Conservation (phyloP, 768 basidiomycete species). For the Cubamyces lactineus region DNA sequence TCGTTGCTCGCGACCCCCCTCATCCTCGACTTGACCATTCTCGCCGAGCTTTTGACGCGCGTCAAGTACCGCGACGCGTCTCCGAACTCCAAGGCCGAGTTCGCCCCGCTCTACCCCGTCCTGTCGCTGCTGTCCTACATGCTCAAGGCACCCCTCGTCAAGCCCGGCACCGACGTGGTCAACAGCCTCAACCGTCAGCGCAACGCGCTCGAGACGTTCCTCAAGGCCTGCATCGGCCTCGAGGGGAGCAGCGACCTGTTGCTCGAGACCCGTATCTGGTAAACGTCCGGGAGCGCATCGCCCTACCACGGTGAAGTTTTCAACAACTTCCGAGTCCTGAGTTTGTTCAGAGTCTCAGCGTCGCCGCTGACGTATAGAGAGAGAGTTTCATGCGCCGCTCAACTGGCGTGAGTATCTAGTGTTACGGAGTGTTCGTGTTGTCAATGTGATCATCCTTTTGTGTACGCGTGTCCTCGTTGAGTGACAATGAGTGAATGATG, state of each 20-base stretch:
- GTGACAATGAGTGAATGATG: too few species aligned
- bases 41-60: slow-evolving; percentile 93
- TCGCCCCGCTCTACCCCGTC: slow-evolving; percentile 86
- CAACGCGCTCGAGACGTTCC: slow-evolving; percentile 89
- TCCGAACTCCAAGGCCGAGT: slow-evolving; percentile 51
- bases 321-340: too few species aligned
- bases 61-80: slow-evolving; percentile 77
- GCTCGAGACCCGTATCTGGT: slow-evolving; percentile 89
- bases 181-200: slow-evolving; percentile 96
- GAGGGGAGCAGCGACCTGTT: slow-evolving; percentile 84
- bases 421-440: too few species aligned
- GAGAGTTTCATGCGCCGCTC: too few species aligned
- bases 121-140: slow-evolving; percentile 94
- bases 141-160: slow-evolving; percentile 96
- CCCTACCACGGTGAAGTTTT: too few species aligned
- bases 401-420: too few species aligned
- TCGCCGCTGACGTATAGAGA: too few species aligned
- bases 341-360: too few species aligned
- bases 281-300: slow-evolving; percentile 31
- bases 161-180: slow-evolving; percentile 91
- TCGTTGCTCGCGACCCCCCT: slow-evolving; percentile 95
- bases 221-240: slow-evolving; percentile 92
- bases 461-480: too few species aligned
- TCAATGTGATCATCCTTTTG: too few species aligned
- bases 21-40: slow-evolving; percentile 91